These are phyloP conservation scores for Hansenula anomala DNA, from an alignment of 1,139 yeast genomes.

Conservation along the genomic window DNA sequence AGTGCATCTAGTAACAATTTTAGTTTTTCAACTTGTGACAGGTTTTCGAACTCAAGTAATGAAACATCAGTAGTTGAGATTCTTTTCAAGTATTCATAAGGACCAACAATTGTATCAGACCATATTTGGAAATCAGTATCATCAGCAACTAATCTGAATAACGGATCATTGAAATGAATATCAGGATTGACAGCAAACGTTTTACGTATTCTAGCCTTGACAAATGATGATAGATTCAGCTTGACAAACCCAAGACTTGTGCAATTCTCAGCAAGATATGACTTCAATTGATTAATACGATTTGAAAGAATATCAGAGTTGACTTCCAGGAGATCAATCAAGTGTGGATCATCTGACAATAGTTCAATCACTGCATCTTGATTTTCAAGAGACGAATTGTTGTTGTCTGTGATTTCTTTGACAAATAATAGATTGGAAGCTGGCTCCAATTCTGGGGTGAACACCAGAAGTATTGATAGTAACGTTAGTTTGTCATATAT, in stretches of 20 bases:
- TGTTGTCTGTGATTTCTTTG: background rate
- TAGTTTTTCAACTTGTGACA: background rate
- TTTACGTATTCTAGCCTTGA: slow-evolving; percentile 4
- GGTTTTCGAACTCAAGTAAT: slow-evolving; percentile 1
- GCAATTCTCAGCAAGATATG: background rate
- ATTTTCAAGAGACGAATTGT: too few relatives aligned
- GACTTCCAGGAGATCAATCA: background rate
- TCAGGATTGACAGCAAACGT: background rate
- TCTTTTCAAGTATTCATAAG: background rate
- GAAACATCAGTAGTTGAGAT: background rate
- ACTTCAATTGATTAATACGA: background rate
- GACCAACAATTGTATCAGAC: background rate
- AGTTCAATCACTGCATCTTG: background rate
- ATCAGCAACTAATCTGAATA: background rate
- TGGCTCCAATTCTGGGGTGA: slow-evolving; percentile 1
- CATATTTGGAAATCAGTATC: background rate
- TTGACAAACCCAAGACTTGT: background rate
- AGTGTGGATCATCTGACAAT: background rate
- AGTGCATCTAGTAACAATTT: background rate
- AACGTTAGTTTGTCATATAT: background rate
- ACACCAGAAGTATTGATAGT: background rate
- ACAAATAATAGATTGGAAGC: background rate
- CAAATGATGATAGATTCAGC: background rate
- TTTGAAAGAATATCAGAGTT: background rate
- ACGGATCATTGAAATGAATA: slow-evolving; percentile 3